Base-by-base conservation (phyloP, 2,329 filamentous ascomycete species). In the Phialophora macrospora region DNA sequence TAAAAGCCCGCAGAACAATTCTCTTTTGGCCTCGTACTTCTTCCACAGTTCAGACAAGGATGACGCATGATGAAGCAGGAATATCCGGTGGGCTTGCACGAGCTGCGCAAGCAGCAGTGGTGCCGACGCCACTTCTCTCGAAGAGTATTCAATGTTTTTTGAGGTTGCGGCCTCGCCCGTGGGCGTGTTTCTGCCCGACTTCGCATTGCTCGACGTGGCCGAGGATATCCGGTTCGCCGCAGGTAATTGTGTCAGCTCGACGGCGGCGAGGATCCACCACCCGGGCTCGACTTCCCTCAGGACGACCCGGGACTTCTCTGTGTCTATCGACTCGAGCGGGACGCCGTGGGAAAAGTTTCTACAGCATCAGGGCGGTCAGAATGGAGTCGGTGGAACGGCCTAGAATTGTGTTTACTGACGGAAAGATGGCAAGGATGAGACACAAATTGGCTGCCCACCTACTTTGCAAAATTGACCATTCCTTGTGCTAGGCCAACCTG, bases 401-500 rank as follows among this genome's bases (percentile, higher is more conserved):
- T n/a, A 8, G 17, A 44, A 7, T 44, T n/a, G 17, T 44, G 38
- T n/a, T 20, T n/a, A 44, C 38, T 44, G 38, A 44, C 38, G 17
- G 17, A n/a, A 44, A 41, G 34, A 14, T n/a, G 17, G 14, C 38
- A 44, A 51, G 38, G 57, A 60, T 62, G 24, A 30, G 26, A 38
- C 52, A 28, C 34, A 54, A 26, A 12, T 24, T 28, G 14, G 60
- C 52, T 65, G 63, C 69, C 62, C 68, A 73, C 79, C 67, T 79
- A 88, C 86, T 83, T 86, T 71, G 91, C 91, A 80, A 99, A 99
- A 76, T 89, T 91, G 65, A 96, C 90, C 90, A 98, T 97, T 75
- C 93, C 95, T 80, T 99, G 95, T 48, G 95, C 95, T 69, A 99
- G 87, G 44, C 95, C 95, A 75, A 99, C 93, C 82, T 97, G 93